These are phyloP conservation scores for Ophiostoma sp. DNA, from an alignment of 2,329 filamentous ascomycete genomes.

Conservation along the genomic window DNA sequence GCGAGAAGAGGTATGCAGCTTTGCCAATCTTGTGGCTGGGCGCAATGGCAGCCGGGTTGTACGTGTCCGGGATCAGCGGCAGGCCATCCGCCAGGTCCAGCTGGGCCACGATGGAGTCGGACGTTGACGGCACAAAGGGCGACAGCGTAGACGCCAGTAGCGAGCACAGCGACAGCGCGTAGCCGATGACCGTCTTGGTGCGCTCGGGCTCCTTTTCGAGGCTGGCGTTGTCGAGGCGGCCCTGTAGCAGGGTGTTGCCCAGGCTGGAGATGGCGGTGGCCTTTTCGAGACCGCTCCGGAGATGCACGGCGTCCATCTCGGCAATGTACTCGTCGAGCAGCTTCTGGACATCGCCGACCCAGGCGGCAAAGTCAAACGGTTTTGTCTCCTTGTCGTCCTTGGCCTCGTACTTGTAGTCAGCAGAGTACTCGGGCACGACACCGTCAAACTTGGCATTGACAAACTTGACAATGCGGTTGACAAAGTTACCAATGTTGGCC, in stretches of 20 bases:
- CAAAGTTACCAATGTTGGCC: constrained; percentile 69
- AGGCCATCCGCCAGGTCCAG: constrained; percentile 44
- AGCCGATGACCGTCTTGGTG: constrained; percentile 58
- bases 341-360: constrained; percentile 59
- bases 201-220: constrained; percentile 51
- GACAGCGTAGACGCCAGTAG: constrained; percentile 72
- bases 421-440: constrained; percentile 57
- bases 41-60: constrained; percentile 56
- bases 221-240: constrained; percentile 40
- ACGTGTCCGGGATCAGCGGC: constrained; percentile 61
- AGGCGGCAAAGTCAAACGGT: constrained; percentile 46
- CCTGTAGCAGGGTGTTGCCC: constrained; percentile 47
- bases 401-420: constrained; percentile 40
- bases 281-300: constrained; percentile 60
- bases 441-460: constrained; percentile 69
- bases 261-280: constrained; percentile 61
- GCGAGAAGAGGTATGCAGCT: constrained; percentile 52
- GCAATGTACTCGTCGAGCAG: constrained; percentile 61
- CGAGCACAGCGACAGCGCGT: constrained; percentile 79
- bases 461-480: constrained; percentile 70
- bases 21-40: constrained; percentile 74
- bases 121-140: constrained; percentile 81
- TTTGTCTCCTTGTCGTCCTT: constrained; percentile 34
- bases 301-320: constrained; percentile 65
- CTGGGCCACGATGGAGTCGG: constrained; percentile 70